Base-by-base conservation (phyloP, 192 early-diverging fungal genomes). In the Diversispora epigaea region DNA sequence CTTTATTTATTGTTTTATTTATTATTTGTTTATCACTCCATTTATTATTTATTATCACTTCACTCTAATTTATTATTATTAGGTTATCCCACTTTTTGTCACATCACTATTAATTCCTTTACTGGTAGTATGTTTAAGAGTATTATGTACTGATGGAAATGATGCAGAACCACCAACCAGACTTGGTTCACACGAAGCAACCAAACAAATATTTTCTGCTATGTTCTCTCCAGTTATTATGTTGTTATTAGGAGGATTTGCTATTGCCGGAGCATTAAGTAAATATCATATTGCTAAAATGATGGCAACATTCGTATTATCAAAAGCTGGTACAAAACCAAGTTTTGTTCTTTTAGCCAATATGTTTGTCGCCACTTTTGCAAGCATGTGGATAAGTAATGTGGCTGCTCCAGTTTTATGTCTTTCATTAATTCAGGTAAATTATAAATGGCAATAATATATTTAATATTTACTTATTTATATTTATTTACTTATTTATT, bases 351-450 rank as follows among this genome's bases (percentile, higher is more conserved):
- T 98, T 32, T 84, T 98, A 45, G 92, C 93, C 49, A 96, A 95
- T 67, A 98, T 98, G 94, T 85, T 97, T 54, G 95, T 98, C 0
- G 93, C 93, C n/a, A 96, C 95, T 3, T 88, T 98, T 85, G 93
- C 94, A 11, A 95, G 93, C 83, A 98, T 98, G 96, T 96, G 95
- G 96, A 98, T 98, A 73, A 91, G 88, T 57, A 98, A 98, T 75
- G 96, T 98, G 6, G 96, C 96, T 3, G 96, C 96, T 10, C 96
- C 96, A 10, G 96, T 97, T 17, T 84, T 98, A 15, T 98, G 96
- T 84, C 96, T 98, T 76, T 94, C 93, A 50, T 82, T 98, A 75
- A 92, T 96, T 73, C 89, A 91, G 76, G 89, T 91, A 65, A 67
- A 8, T 64, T n/a, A 40, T 41, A 63, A 9, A 47, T 12, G 4